A percentile compares a stretch with the other conserved stretches of the same genome.
Conservation (phyloP, 2,329 filamentous ascomycete genomes). For the Cordyceps farinosa region DNA sequence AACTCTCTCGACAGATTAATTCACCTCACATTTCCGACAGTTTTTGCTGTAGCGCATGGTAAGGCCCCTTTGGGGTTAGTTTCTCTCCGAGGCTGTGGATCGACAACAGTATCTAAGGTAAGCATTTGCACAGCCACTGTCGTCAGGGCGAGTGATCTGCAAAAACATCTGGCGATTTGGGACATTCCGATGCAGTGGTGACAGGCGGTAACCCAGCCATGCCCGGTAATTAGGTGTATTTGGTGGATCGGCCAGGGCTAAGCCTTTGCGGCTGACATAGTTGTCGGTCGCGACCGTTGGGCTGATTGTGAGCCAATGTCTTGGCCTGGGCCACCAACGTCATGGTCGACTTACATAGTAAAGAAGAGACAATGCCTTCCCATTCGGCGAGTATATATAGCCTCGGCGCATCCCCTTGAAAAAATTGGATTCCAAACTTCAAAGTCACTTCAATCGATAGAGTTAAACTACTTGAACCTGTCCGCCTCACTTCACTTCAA, state of each 20-base stretch:
- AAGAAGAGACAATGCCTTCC: neutral
- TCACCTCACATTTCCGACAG: neutral
- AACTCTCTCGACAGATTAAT: no score
- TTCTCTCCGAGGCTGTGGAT: neutral
- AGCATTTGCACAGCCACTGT: slow-evolving; percentile 8
- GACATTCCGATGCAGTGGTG: neutral
- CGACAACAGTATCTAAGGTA: neutral
- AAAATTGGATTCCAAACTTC: no score
- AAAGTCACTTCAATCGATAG: no score
- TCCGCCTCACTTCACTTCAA: no score
- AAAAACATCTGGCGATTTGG: neutral
- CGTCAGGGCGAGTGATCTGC: slow-evolving; percentile 6
- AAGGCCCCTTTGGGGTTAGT: neutral
- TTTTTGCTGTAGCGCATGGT: neutral
- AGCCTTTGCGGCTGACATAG: neutral
- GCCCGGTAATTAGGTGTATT: neutral
- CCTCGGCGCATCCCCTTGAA: neutral
- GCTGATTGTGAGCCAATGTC: neutral
- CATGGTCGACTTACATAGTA: neutral
- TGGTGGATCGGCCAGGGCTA: neutral
- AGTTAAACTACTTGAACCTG: no score
- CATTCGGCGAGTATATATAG: neutral
- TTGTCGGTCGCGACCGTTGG: neutral
- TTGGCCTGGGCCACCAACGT: neutral
- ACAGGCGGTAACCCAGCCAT: neutral